Base-by-base conservation (phyloP, 2,329 filamentous ascomycete genomes). In the Trichoderma sp. region DNA sequence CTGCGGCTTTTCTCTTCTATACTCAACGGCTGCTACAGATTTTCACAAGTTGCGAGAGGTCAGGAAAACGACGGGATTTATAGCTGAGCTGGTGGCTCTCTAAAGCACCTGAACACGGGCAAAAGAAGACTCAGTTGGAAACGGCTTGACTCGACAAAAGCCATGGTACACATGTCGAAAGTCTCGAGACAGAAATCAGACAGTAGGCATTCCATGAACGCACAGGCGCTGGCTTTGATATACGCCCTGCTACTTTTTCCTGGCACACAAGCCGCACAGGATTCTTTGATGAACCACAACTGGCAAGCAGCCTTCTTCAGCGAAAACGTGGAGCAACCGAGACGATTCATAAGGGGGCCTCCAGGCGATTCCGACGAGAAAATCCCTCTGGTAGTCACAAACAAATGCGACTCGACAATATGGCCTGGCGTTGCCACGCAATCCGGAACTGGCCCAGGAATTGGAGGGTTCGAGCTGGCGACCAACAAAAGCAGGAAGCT, bases 401-500 rank as follows among this genome's bases (percentile, higher is more conserved):
- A 95, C 80, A 84, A 85, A 68, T 96, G 93, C 75, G 82, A 83
- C 11, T 86, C 91, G 24, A 88, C 86, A 0, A 88, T 96, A 72
- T 95, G 91, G 86, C 92, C 93, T 1, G 93, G 88, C 11, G 87
- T 96, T 70, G 86, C 87, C 16, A 93, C 92, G 0, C 91, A 94
- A 75, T 84, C 87, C 58, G 92, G 92, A 27, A 87, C 86, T 16
- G 90, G 89, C 0, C 91, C 92, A 7, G 84, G 84, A 3, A 84
- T 83, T 13, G 88, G 87, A 24, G 93, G 92, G 10, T 96, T 95
- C 76, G 85, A 88, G 75, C 84, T 95, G 43, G 76, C 79, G 1
- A 77, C 87, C 3, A 88, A 90, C 56, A 81, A 85, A 40, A 88
- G 85, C 66, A 86, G 79, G 71, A 85, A 86, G 53, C 81, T 94